phyloP scores from a whole-genome alignment of 805 yeast genomes.

The Candida loeiensis region DNA sequence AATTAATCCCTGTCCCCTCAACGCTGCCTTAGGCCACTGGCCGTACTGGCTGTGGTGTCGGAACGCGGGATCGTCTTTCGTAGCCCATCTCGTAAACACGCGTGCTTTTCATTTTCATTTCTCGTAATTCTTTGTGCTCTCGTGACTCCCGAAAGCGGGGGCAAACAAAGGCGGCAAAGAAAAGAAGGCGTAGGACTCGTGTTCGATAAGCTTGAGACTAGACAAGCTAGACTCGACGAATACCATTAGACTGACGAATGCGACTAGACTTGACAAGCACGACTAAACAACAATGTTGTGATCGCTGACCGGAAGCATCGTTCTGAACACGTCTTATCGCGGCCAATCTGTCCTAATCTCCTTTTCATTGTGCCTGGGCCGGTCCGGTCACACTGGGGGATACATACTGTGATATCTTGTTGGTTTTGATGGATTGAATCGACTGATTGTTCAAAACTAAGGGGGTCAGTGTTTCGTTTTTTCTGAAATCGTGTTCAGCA shows the following conservation, averaged over 20 bases:
- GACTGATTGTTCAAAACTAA: constrained; percentile 15
- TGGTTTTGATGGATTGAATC: constrained; percentile 12
- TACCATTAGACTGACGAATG: no score
- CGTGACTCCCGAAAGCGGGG: neutral
- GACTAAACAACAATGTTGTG: no score
- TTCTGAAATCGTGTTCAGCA: constrained; percentile 3
- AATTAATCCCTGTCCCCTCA: constrained; percentile 6
- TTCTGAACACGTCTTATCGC: no score
- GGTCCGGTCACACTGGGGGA: no score
- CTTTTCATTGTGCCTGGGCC: neutral
- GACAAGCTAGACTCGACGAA: no score
- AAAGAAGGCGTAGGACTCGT: neutral
- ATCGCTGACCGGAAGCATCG: no score
- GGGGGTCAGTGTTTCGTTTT: constrained; percentile 10
- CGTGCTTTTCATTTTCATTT: neutral
- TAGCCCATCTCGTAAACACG: neutral
- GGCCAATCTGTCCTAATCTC: neutral
- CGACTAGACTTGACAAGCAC: no score
- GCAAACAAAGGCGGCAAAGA: neutral
- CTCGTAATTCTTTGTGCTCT: neutral
- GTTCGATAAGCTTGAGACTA: no score
- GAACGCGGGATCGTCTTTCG: neutral
- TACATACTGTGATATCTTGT: constrained; percentile 3
- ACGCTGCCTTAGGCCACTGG: neutral
- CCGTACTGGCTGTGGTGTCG: neutral